Base-by-base conservation (phyloP, 345 rosid species). In the Hibiscus trionum region DNA sequence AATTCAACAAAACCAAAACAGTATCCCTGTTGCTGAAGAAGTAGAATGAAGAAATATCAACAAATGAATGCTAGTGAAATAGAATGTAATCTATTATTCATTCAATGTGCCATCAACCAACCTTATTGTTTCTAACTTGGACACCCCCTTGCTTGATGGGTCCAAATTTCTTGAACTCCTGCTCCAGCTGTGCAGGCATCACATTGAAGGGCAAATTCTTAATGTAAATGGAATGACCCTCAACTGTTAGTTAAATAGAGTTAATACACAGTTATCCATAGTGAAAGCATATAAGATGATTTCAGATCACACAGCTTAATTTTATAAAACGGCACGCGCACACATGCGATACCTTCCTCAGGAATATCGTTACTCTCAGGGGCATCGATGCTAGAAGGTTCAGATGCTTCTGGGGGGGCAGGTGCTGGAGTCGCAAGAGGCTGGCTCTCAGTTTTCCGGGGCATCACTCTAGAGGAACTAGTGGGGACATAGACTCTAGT, bases 1-100 rank as follows among this genome's bases (percentile, higher is more conserved):
- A 88, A 91, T 61, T 91, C 93, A 67, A 91, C 91, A 37, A 88
- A 91, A 65, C 93, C 92, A 77, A 86, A 91, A 81, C 90, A 88
- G 82, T 81, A 88, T 62, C 86, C 88, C 82, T 88, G 89, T 81
- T 82, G 90, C 85, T 82, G 82, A 56, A 73, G 61, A 75, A 69
- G 53, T 75, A 69, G 59, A 52, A 72, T 60, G 47, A 3, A 70
- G 31, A 60, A 31, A 42, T 42, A 31, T 73, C 53, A 29, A 53
- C 29, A 31, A 77, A 69, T 27, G 26, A 14, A 17, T 29, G 59
- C 19, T 2, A 50, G 42, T 46, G 31, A 31, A 14, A 33, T 56
- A 77, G 50, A 53, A 47, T 5, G 10, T 3, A 46, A 15, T 52
- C 5, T 63, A 29, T 66, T 27, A 50, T 16, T 50, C n/a, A 69